phyloP scores from a whole-genome alignment of 2,329 filamentous ascomycete genomes.

The Botryosphaeria agaves region DNA sequence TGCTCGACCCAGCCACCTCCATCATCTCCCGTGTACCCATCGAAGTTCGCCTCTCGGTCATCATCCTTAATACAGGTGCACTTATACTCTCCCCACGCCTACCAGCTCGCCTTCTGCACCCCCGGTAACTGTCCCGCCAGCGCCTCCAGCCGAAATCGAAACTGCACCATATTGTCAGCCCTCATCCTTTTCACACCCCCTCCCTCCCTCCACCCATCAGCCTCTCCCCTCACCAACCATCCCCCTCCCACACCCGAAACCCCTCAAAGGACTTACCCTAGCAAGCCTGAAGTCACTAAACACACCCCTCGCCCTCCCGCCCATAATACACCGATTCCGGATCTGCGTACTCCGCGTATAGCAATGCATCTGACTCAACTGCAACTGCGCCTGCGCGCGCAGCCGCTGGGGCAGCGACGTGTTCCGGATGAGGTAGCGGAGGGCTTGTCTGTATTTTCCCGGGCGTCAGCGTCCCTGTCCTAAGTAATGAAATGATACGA shows the following conservation, averaged over 20 bases:
- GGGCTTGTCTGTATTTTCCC: slow-evolving; percentile 50
- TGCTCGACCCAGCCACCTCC: too few species aligned
- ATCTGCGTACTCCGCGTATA: slow-evolving; percentile 92
- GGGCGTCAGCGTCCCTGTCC: slow-evolving; percentile 1
- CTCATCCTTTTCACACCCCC: slow-evolving; percentile 6
- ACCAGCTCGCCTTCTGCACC: slow-evolving; percentile 96
- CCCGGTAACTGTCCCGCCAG: slow-evolving; percentile 73
- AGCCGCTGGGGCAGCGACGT: slow-evolving; percentile 66
- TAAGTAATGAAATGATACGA: background rate
- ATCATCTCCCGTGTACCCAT: too few species aligned
- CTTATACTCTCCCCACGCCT: too few species aligned
- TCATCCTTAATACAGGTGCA: too few species aligned
- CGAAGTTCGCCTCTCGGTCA: too few species aligned
- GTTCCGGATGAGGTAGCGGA: slow-evolving; percentile 77
- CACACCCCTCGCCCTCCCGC: slow-evolving; percentile 82
- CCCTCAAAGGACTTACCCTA: slow-evolving; percentile 54
- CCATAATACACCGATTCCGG: slow-evolving; percentile 79
- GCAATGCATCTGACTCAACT: slow-evolving; percentile 87
- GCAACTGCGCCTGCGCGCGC: slow-evolving; percentile 80
- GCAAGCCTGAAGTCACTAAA: slow-evolving; percentile 84
- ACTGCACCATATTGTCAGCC: slow-evolving; percentile 36
- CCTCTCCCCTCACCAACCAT: too few species aligned
- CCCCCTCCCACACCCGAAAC: too few species aligned
- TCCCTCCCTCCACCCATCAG: background rate
- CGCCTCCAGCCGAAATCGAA: slow-evolving; percentile 81